Base-by-base conservation (phyloP, 2,329 filamentous ascomycete genomes). In the Exophiala aquamarina region DNA sequence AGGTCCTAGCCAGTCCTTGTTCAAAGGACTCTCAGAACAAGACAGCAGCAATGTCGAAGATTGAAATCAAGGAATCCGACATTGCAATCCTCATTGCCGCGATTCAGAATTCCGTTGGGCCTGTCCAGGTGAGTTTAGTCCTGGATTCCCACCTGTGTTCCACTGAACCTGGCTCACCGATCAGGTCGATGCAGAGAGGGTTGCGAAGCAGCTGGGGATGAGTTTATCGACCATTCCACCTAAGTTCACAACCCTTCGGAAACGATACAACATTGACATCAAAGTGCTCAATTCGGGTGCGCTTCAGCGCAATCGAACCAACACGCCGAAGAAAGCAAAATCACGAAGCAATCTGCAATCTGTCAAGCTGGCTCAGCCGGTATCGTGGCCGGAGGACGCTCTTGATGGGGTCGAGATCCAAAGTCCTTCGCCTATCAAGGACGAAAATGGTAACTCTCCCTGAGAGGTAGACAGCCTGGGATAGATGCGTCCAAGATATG, bases 261-360 rank as follows among this genome's bases (percentile, higher is more conserved):
- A 50, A 33, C 26, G 37, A 11, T 55, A 55, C 36, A 44, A 45
- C 28, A 52, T 55, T 18, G 52, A 55, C 40, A 55, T 55, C 46
- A 55, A 55, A 41, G 52, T 55, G 17, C 38, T 55, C 41, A 55
- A 55, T 29, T 55, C 52, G 8, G 52, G 52, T 3, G 52, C 52
- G 11, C 34, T 55, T 19, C 52, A 55, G 37, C 34, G 49, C 17
- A 55, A 55, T n/a, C 18, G 49, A 20, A 42, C 38, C n/a, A 47
- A 37, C n/a, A 55, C 45, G 15, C 52, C 52, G 14, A 55, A 47
- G 37, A 55, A 55, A 32, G 81, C 81, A n/a, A 79, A 77, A 52
- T 82, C 78, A 19, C 79, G 65, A 32, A 29, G n/a, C 23, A 35
- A 15, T 13, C 35, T 19, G 4, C 14, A 37, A 13, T 21, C 19